Conservation (phyloP, 306 rosid species). For the Dicorynia guianensis region DNA sequence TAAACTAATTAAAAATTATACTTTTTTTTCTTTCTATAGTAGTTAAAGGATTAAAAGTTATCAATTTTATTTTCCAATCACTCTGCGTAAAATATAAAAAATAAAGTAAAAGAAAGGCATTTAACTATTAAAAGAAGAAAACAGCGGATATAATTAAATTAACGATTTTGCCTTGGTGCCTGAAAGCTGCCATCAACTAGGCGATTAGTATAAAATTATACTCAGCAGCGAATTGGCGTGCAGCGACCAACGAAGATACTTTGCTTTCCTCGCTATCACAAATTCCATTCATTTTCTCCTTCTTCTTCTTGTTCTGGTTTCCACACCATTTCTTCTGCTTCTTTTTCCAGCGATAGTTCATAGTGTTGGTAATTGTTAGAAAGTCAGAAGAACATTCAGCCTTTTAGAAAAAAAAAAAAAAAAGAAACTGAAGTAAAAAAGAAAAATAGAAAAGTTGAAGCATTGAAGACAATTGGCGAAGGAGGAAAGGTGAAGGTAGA, state of each 20-base stretch:
- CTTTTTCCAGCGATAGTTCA: background rate
- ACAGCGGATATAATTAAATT: background rate
- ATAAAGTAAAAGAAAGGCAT: too few species aligned
- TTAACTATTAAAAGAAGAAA: background rate
- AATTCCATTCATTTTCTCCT: background rate
- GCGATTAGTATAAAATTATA: slow-evolving; percentile 3
- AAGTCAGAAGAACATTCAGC: background rate
- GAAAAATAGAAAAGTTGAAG: background rate
- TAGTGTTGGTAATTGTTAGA: background rate
- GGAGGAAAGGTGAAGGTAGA: background rate
- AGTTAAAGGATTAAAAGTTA: too few species aligned
- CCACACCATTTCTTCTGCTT: background rate
- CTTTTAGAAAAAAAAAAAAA: background rate
- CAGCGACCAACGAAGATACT: background rate
- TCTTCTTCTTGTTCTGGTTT: background rate
- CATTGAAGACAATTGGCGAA: slow-evolving; percentile 37
- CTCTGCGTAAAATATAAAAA: too few species aligned
- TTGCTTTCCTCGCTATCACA: background rate
- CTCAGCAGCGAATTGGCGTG: background rate
- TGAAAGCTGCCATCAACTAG: background rate
- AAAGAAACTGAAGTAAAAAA: background rate
- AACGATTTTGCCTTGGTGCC: slow-evolving; percentile 1
- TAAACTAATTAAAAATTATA: too few species aligned
- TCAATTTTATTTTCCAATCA: too few species aligned
- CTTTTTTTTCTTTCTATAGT: too few species aligned